Evolutionary conservation across 2,329 filamentous ascomycete species (phyloP).

Genomic region (Cryoendolithus antarcticus): DNA sequence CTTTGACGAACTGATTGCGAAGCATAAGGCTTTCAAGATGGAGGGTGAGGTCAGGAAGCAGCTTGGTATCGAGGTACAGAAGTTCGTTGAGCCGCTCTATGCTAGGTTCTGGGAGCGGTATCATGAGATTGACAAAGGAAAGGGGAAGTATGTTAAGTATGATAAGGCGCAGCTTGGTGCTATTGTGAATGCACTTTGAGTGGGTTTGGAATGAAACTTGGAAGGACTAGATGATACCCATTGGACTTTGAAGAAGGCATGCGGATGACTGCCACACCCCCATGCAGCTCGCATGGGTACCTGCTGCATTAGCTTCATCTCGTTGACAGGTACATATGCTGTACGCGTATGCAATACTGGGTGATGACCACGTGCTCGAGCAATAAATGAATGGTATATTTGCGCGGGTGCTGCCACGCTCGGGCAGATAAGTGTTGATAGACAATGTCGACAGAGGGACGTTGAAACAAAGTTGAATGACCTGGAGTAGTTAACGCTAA

Average conservation of each 20-base stretch:
- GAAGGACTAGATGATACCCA: not conserved
- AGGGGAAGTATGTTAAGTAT: conserved; percentile 96
- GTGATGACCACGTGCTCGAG: too few relatives aligned
- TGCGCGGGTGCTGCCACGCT: too few relatives aligned
- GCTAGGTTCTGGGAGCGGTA: conserved; percentile 94
- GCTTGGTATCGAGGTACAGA: conserved; percentile 73
- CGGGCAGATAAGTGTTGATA: too few relatives aligned
- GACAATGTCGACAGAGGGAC: too few relatives aligned
- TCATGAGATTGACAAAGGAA: conserved; percentile 94
- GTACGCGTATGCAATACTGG: too few relatives aligned
- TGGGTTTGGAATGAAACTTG: not conserved
- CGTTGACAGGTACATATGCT: too few relatives aligned
- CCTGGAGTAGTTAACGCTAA: too few relatives aligned
- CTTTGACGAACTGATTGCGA: conserved; percentile 78
- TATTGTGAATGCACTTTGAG: conserved; percentile 30
- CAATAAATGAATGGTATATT: too few relatives aligned
- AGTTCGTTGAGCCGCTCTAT: conserved; percentile 88
- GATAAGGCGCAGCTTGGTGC: conserved; percentile 72
- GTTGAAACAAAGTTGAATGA: too few relatives aligned
- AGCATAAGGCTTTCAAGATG: conserved; percentile 77
- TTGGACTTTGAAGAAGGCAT: not conserved
- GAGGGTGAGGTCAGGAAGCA: conserved; percentile 76
- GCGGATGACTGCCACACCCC: not conserved
- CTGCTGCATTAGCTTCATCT: too few relatives aligned
- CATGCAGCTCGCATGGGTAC: too few relatives aligned